phyloP scores from a whole-genome alignment of 208 protist genomes.

The Naegleria lovaniensis region DNA sequence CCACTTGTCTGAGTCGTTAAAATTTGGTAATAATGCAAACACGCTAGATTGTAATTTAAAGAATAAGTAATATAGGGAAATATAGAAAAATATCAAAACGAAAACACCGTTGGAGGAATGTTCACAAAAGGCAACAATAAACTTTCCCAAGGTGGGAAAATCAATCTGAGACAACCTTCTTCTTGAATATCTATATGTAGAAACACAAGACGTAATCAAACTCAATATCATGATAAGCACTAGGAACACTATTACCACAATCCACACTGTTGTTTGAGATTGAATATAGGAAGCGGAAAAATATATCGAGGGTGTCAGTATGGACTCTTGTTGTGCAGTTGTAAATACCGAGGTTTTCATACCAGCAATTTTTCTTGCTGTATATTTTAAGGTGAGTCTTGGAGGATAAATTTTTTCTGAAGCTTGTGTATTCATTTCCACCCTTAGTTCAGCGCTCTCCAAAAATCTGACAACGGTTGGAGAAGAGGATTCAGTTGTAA shows the following conservation, averaged over 20 bases:
- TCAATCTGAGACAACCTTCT: neutral
- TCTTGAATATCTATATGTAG: neutral
- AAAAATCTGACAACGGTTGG: constrained; percentile 5
- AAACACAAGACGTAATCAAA: neutral
- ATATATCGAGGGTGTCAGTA: neutral
- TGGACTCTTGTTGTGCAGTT: neutral
- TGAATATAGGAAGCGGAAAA: neutral
- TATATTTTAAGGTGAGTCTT: constrained; percentile 20
- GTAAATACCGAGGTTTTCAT: neutral
- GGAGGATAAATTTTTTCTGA: constrained; percentile 24
- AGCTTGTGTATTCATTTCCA: neutral
- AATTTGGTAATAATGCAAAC: constrained; percentile 8
- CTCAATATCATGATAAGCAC: neutral
- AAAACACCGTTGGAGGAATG: neutral
- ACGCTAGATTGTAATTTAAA: constrained; percentile 13
- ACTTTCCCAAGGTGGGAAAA: neutral
- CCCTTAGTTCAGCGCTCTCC: neutral
- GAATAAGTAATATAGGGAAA: neutral
- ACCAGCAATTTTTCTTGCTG: neutral
- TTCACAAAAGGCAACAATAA: neutral
- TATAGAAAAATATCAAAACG: neutral
- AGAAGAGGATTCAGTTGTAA: neutral
- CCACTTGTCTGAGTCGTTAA: neutral
- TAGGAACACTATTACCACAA: neutral
- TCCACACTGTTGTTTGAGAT: neutral